Evolutionary conservation across 164 flowering plant genomes (phyloP), one percentile per base, ranked within the genome.

Genomic region (Magnolia officinalis): DNA sequence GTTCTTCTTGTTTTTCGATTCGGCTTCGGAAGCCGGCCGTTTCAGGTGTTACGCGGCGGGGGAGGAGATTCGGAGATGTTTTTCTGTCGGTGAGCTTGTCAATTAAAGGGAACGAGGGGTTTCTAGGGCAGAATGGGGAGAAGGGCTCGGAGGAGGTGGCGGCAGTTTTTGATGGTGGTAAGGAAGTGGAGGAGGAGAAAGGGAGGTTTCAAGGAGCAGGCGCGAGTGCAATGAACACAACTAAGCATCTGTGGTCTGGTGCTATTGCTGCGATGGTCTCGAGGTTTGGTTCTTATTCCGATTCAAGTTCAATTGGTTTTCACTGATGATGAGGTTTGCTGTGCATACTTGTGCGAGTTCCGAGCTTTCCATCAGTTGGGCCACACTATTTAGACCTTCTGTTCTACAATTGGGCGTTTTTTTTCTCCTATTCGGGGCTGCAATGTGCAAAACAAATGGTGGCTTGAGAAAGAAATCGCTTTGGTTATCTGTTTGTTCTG

Each of bases 251-350:
- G 31, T 94, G 97, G 95, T 87, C 97, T n/a, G 98, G 98, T 6
- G 98, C 98, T 23, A 85, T 91, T 50, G 91, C 98, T 67, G 98
- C 98, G 52, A 92, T 92, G 95, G 94, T 94, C 75, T 91, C 98
- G n/a, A 92, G 97, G 98, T 92, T 67, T 64, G 82, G 23, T 21
- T 75, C 49, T 49, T 49, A 19, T 26, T 68, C n/a, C 7, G 18
- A 29, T 16, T 55, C 45, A 37, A 37, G 45, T 37, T 37, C 45
- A 37, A 37, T 37, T 37, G 45, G 45, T 37, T 37, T 37, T 37
- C 6, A 0, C 45, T 37, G 2, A 37, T 37, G 45, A 3, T 37
- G 45, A 37, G 45, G 45, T 37, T 5, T 37, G 45, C 45, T 37
- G 45, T 37, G 45, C 45, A 37, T 37, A 37, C 45, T 37, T 37